These are phyloP conservation scores for Aegilops sharonensis DNA, from an alignment of 176 grass and related monocot species.

Conservation along the genomic window DNA sequence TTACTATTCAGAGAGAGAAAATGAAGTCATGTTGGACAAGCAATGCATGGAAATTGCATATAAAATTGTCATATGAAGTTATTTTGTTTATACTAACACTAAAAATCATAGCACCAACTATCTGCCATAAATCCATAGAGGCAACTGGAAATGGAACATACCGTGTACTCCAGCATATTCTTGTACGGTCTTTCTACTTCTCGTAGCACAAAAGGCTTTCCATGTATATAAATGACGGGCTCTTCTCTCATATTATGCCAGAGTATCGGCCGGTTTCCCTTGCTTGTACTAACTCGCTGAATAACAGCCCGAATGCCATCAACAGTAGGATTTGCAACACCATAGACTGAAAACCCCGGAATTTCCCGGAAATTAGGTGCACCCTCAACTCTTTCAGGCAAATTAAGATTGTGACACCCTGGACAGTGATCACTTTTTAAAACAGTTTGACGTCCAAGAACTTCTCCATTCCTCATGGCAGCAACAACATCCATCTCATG, in stretches of 20 bases:
- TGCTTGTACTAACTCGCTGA: conserved; percentile 69
- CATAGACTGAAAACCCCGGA: conserved; percentile 87
- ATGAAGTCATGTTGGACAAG: conserved; percentile 1
- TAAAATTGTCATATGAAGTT: background rate
- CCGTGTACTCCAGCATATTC: conserved; percentile 97
- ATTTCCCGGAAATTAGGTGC: conserved; percentile 98
- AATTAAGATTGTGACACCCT: conserved; percentile 81
- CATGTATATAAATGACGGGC: conserved; percentile 97
- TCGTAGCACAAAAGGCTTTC: conserved; percentile 95
- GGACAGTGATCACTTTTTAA: conserved; percentile 98
- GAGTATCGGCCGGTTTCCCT: conserved; percentile 76
- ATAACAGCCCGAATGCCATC: conserved; percentile 91
- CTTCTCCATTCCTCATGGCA: conserved; percentile 93
- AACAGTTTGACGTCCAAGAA: conserved; percentile 94
- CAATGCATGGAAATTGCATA: background rate
- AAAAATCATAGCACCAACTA: conserved; percentile 3
- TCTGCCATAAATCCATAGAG: conserved; percentile 22
- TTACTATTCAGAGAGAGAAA: background rate
- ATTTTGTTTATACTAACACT: background rate
- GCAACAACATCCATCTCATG: conserved; percentile 79
- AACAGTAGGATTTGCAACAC: conserved; percentile 96
- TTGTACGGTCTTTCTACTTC: conserved; percentile 98
- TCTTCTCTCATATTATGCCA: conserved; percentile 99
- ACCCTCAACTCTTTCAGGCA: conserved; percentile 90
- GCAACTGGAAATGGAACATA: conserved; percentile 40